Evolutionary conservation across 331 rosid species (phyloP).

Genomic region (Ulmus americana): DNA sequence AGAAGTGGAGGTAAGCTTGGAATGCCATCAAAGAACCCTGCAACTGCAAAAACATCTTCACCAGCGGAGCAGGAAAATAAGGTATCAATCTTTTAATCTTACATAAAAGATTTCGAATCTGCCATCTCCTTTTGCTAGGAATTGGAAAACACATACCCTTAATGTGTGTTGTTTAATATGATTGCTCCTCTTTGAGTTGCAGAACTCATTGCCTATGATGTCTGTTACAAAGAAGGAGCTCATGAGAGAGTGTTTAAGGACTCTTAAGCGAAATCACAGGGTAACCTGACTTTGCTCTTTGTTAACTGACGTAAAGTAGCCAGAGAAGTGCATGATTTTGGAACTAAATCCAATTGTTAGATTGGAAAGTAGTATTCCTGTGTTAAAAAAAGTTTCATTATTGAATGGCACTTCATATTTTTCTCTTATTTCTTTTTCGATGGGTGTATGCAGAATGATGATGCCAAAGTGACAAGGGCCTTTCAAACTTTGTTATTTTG

Average conservation of each 20-base stretch:
- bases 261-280: slow-evolving; percentile 58
- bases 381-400: too few species aligned
- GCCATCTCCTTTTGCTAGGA: neutral
- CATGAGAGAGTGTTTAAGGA: slow-evolving; percentile 66
- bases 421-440: too few species aligned
- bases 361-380: too few species aligned
- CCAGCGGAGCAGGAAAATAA: slow-evolving; percentile 19
- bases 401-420: too few species aligned
- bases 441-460: slow-evolving; percentile 42
- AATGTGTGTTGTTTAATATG: neutral
- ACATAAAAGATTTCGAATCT: neutral
- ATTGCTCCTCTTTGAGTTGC: slow-evolving; percentile 24
- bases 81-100: slow-evolving; percentile 26
- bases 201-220: slow-evolving; percentile 36
- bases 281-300: slow-evolving; percentile 27
- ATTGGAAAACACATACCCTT: neutral
- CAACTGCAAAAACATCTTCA: slow-evolving; percentile 21
- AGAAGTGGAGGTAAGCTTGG: slow-evolving; percentile 44
- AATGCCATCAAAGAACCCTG: slow-evolving; percentile 32
- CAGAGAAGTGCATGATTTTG: too few species aligned
- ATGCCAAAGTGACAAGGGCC: slow-evolving; percentile 51
- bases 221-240: slow-evolving; percentile 36
- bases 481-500: slow-evolving; percentile 59
- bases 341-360: too few species aligned
- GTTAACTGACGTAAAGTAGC: neutral